Conservation (phyloP, 306 rosid species). For the Trichosanthes cucumerina region DNA sequence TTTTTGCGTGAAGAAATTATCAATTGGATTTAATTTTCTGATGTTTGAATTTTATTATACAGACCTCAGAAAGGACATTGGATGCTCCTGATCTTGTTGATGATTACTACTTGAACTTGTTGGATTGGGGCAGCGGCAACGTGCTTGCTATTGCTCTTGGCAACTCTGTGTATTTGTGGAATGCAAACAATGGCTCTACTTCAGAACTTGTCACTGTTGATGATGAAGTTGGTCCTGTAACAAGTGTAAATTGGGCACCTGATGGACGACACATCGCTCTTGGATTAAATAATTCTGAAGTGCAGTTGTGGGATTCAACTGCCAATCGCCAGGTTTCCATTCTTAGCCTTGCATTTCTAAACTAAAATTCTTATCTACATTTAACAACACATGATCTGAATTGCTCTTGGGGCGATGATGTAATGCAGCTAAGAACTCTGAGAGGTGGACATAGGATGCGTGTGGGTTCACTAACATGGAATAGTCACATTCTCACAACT, state of each 20-base stretch:
- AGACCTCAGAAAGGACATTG: slow-evolving; percentile 69
- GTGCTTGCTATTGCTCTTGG: slow-evolving; percentile 55
- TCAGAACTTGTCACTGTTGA: slow-evolving; percentile 50
- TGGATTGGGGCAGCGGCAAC: slow-evolving; percentile 64
- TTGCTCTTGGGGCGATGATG: slow-evolving; percentile 2
- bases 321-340: slow-evolving; percentile 29
- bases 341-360: background rate
- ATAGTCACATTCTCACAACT: slow-evolving; percentile 58
- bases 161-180: slow-evolving; percentile 55
- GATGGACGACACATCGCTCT: slow-evolving; percentile 68
- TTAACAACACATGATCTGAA: background rate
- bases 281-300: slow-evolving; percentile 58
- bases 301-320: slow-evolving; percentile 72
- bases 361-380: background rate
- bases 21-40: background rate
- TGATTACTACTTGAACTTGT: slow-evolving; percentile 57
- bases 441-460: slow-evolving; percentile 47
- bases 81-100: slow-evolving; percentile 71
- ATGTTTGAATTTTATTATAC: background rate
- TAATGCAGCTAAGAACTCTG: slow-evolving; percentile 45
- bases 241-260: slow-evolving; percentile 69
- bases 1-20: background rate
- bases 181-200: slow-evolving; percentile 48
- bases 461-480: slow-evolving; percentile 70
- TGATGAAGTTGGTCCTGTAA: slow-evolving; percentile 56